These are phyloP conservation scores for Zymoseptoria brevis DNA, from an alignment of 2,329 filamentous ascomycete genomes.

Conservation along the genomic window DNA sequence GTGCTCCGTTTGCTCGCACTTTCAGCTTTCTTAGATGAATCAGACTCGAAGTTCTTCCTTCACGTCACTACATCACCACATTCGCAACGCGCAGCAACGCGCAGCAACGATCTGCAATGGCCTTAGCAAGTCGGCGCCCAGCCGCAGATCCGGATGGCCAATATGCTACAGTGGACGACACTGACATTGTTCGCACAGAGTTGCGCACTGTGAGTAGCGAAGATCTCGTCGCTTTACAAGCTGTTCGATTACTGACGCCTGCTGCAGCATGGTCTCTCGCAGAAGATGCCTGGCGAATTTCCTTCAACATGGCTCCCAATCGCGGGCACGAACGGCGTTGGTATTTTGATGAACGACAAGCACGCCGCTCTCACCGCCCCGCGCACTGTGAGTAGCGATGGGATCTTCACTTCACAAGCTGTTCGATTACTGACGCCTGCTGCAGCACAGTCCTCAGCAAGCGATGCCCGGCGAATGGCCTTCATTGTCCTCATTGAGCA, in stretches of 20 bases:
- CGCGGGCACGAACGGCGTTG: too few relatives aligned
- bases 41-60: not conserved
- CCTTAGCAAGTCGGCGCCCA: not conserved
- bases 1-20: not conserved
- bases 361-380: too few relatives aligned
- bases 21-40: not conserved
- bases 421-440: not conserved
- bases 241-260: not conserved
- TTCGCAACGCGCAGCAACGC: too few relatives aligned
- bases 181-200: not conserved
- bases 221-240: not conserved
- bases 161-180: not conserved
- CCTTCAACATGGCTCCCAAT: too few relatives aligned
- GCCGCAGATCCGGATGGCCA: not conserved
- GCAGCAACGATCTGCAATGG: not conserved
- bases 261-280: not conserved
- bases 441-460: not conserved
- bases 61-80: not conserved
- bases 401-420: not conserved
- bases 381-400: too few relatives aligned
- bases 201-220: not conserved
- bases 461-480: not conserved
- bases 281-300: not conserved
- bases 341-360: too few relatives aligned
- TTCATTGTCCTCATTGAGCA: not conserved